Evolutionary conservation across 805 yeast genomes (phyloP), one percentile per base, ranked within the genome.

Genomic region (Grigorovia humatica): DNA sequence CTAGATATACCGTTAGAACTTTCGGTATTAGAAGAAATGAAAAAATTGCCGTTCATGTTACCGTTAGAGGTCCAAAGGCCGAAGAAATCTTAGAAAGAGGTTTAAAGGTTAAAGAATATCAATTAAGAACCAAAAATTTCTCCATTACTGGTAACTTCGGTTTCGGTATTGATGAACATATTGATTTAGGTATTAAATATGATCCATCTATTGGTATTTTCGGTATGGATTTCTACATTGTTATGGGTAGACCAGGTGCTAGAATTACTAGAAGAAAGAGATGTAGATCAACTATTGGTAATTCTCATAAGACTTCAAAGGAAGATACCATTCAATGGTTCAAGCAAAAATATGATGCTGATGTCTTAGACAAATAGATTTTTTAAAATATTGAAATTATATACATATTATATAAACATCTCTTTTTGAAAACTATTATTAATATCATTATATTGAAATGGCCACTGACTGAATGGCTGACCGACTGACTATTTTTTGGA

Each of bases 1-100:
- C 99, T 70, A 88, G 99, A 82, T 93, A 93, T 88, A 93, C 99
- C 65, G 97, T 93, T 71, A 89, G 99, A 86, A 87, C 98, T 62
- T 93, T 93, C 79, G 96, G 97, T 85, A 93, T 93, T 84, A 90
- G 99, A 85, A 88, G 99, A 88, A 93, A 93, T 81, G 99, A 93
- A 80, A 91, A 93, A 85, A 93, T 93, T 73, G 88, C 99, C 64
- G 97, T 90, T 67, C 99, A 93, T 79, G 99, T 93, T 65, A 93
- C 99, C 74, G 82, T 93, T 77, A 89, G 99, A 83, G 99, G 99
- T 71, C 98, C 99, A 81, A 93, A 91, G 80, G 95, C 95, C 67
- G 96, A 89, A 83, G 99, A 93, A 83, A 93, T 93, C 79, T 82
- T 93, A 74, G 99, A 93, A 84, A 88, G 99, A 80, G 99, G 99